Evolutionary conservation across 2,329 filamentous ascomycete genomes (phyloP).

Genomic region (Ceratocystis eucalypticola): DNA sequence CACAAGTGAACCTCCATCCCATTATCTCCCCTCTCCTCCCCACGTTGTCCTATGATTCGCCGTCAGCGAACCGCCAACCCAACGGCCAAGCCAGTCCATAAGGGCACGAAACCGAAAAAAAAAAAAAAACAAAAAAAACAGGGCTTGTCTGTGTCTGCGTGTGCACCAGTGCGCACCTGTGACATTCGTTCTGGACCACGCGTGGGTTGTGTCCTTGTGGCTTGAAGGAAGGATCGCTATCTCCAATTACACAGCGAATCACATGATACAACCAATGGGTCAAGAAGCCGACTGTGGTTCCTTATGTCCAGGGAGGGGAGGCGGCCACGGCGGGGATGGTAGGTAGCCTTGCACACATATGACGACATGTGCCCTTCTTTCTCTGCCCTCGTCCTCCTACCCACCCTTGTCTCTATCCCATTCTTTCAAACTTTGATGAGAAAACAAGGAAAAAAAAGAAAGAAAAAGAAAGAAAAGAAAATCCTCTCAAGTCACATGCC

Average conservation of each 20-base stretch:
- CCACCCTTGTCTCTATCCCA: neutral
- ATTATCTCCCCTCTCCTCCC: neutral
- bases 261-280: neutral
- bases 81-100: neutral
- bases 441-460: neutral
- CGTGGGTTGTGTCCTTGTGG: neutral
- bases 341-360: neutral
- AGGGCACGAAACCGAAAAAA: neutral
- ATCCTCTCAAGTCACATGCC: slow-evolving; percentile 1
- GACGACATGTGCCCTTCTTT: neutral
- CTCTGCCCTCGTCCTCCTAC: neutral
- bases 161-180: neutral
- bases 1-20: neutral
- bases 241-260: neutral
- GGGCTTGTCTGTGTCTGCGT: neutral
- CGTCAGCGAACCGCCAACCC: neutral
- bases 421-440: neutral
- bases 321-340: neutral
- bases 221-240: neutral
- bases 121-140: neutral
- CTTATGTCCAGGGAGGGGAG: too few species aligned
- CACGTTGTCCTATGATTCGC: slow-evolving; percentile 4
- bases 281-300: too few species aligned
- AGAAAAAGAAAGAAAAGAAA: neutral
- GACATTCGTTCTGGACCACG: neutral